Percentiles rank a stretch among this genome's conserved stretches.
Evolutionary conservation across 2,329 filamentous ascomycete species (phyloP).

Genomic region (Nemania abortiva): DNA sequence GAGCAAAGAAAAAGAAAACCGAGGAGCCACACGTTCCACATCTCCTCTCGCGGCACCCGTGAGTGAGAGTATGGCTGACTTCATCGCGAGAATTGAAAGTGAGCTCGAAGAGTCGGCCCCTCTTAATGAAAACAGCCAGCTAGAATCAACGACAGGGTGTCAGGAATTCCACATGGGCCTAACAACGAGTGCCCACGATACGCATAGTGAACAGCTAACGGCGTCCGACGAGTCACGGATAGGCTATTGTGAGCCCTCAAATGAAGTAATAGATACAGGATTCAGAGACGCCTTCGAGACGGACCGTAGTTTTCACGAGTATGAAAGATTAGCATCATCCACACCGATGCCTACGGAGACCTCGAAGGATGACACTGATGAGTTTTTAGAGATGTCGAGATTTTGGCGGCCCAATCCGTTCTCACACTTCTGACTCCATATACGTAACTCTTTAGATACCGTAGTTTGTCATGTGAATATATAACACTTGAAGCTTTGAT

Average conservation of each 20-base stretch:
- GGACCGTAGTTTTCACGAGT: no score
- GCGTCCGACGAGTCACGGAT: background rate
- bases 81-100: conserved; percentile 52
- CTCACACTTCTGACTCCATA: conserved; percentile 44
- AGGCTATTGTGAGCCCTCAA: background rate
- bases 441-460: conserved; percentile 26
- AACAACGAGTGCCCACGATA: background rate
- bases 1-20: conserved; percentile 11
- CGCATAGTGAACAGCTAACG: conserved; percentile 6
- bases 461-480: conserved; percentile 23
- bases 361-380: conserved; percentile 27
- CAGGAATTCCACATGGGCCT: background rate
- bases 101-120: conserved; percentile 39
- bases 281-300: background rate
- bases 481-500: conserved; percentile 22
- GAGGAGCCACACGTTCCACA: background rate
- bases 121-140: conserved; percentile 19
- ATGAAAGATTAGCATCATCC: conserved; percentile 6
- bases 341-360: background rate
- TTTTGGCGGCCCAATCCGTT: conserved; percentile 60
- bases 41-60: conserved; percentile 5
- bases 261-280: background rate
- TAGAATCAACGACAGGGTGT: conserved; percentile 3
- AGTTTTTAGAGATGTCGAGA: conserved; percentile 49
- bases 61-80: conserved; percentile 50